Evolutionary conservation across 1,284 basidiomycete species (phyloP).

Genomic region (Microbotryomycetes sp.): DNA sequence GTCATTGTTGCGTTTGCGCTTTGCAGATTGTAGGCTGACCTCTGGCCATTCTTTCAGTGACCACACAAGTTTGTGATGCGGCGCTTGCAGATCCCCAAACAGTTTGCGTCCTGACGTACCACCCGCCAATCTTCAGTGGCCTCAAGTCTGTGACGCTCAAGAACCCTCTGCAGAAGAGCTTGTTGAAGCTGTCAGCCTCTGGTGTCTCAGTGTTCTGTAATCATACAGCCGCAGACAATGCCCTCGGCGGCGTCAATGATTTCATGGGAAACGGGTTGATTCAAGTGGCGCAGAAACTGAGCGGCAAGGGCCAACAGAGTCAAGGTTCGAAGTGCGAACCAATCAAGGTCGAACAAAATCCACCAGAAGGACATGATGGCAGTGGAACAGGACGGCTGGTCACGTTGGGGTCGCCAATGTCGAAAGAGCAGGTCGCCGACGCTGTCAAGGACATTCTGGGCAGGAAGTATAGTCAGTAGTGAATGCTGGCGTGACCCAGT

Average conservation of each 20-base stretch:
- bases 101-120: conserved; percentile 25
- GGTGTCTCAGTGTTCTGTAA: conserved; percentile 26
- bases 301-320: conserved; percentile 4
- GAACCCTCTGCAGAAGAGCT: conserved; percentile 13
- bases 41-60: conserved; percentile 13
- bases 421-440: conserved; percentile 9
- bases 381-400: conserved; percentile 25
- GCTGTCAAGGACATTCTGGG: conserved; percentile 22
- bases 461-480: conserved; percentile 20
- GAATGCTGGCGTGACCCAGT: background rate
- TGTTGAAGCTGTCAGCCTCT: conserved; percentile 16
- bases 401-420: conserved; percentile 3
- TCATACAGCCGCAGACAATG: conserved; percentile 31
- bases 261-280: conserved; percentile 10
- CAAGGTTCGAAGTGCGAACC: conserved; percentile 6
- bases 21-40: background rate
- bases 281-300: background rate
- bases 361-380: conserved; percentile 25
- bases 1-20: background rate
- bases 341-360: conserved; percentile 4
- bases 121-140: conserved; percentile 34
- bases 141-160: conserved; percentile 27
- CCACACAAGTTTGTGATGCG: conserved; percentile 13
- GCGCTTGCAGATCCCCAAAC: conserved; percentile 21
- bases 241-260: conserved; percentile 26